Evolutionary conservation across 495 filamentous ascomycete genomes (phyloP).

Genomic region (Lindgomyces ingoldianus): DNA sequence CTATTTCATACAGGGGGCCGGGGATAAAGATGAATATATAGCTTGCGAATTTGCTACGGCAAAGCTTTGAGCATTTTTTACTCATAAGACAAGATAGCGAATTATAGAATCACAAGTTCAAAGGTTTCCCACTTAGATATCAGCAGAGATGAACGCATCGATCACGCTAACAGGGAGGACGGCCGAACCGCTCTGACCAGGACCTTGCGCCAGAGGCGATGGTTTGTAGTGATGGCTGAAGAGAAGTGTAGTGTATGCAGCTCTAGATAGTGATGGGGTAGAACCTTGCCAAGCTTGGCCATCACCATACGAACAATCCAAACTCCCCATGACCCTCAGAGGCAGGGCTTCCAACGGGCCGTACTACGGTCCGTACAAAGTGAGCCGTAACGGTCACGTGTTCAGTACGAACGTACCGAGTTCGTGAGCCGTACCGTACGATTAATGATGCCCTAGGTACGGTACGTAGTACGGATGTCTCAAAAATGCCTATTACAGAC

Average conservation of each 20-base stretch:
- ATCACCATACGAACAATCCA: conserved; percentile 5
- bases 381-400: no score
- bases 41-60: not conserved
- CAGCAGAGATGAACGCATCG: not conserved
- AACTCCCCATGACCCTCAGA: not conserved
- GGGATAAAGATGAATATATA: not conserved
- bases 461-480: no score
- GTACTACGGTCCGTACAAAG: no score
- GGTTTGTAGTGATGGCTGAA: not conserved
- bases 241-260: conserved; percentile 1
- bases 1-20: not conserved
- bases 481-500: no score
- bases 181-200: not conserved
- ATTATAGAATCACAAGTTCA: not conserved
- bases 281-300: not conserved
- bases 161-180: not conserved
- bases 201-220: conserved; percentile 1
- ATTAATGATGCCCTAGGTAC: no score
- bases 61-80: not conserved
- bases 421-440: no score
- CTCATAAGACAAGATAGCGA: not conserved
- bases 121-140: not conserved
- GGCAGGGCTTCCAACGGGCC: no score
- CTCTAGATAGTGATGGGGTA: not conserved
- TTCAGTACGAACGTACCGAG: no score